These are phyloP conservation scores for Geotrichum macrosporum DNA, from an alignment of 1,139 yeast genomes.

Conservation along the genomic window DNA sequence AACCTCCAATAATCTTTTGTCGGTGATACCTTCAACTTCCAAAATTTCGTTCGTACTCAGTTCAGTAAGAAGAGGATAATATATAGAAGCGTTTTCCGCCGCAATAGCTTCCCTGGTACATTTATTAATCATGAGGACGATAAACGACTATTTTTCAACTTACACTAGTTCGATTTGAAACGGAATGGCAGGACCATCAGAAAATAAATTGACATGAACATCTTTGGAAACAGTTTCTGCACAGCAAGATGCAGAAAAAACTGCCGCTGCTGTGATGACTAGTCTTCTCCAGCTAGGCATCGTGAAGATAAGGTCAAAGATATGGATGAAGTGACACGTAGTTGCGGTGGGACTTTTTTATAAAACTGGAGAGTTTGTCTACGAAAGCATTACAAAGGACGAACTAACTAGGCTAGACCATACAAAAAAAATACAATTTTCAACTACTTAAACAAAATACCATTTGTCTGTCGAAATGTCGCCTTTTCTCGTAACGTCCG, in stretches of 20 bases:
- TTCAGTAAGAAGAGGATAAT: slow-evolving; percentile 45
- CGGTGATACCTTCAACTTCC: slow-evolving; percentile 33
- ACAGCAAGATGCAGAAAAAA: not conserved
- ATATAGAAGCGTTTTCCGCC: slow-evolving; percentile 48
- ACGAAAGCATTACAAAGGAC: not conserved
- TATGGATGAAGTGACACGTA: too few species aligned
- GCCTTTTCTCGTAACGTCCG: not conserved
- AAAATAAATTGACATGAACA: slow-evolving; percentile 29
- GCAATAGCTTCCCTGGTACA: slow-evolving; percentile 57
- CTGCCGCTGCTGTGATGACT: slow-evolving; percentile 2
- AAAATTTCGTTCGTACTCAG: slow-evolving; percentile 37
- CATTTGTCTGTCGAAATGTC: slow-evolving; percentile 4
- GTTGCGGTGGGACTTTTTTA: not conserved
- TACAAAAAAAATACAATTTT: too few species aligned
- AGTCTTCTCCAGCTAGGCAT: slow-evolving; percentile 8
- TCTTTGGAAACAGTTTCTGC: slow-evolving; percentile 11
- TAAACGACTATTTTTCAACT: too few species aligned
- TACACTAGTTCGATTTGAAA: slow-evolving; percentile 48
- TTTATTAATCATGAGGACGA: too few species aligned
- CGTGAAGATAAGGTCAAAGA: not conserved
- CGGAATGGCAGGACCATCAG: slow-evolving; percentile 40
- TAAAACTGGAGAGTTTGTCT: too few species aligned
- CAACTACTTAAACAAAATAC: slow-evolving; percentile 10
- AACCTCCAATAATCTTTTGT: slow-evolving; percentile 41
- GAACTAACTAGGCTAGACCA: too few species aligned